Evolutionary conservation across 176 grass and related monocot genomes (phyloP), one percentile per base, ranked within the genome.

Genomic region (Ensete glaucum): DNA sequence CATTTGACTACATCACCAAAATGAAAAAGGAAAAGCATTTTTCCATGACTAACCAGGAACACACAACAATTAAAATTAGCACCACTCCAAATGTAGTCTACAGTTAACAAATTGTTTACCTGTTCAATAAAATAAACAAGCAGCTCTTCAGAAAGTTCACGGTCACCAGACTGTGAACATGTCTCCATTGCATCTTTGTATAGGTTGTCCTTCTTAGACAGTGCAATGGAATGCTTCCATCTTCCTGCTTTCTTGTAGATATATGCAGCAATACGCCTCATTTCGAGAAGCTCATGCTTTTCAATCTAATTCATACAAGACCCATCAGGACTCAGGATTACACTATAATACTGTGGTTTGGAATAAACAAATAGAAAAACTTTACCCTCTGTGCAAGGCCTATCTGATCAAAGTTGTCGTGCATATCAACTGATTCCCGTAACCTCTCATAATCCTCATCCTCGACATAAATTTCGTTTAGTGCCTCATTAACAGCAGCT

Each of bases 121-220:
- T 99, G 84, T 69, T 99, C 88, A 17, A 99, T 99, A 72, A 99
- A 99, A 86, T 99, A 99, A 72, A 95, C 86, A 81, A 99, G 88
- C 78, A 94, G 87, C 50, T 99, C 96, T 67, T 99, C 96, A 12
- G 90, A 89, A 26, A 94, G 85, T 53, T 99, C 96, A 16, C 88
- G 84, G 66, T 89, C 91, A 82, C 91, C 91, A 76, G 91, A 99
- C 21, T 95, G 96, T 0, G 96, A 99, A 82, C 96, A 99, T 82
- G 96, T 95, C 81, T 99, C 95, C 95, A 99, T 99, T 80, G 85
- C 89, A 84, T 99, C 95, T 82, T 89, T 99, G 81, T 99, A 99
- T 84, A 99, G 84, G 81, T 89, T 94, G 54, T 94, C 95, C 79
- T 94, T 99, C 83, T 99, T 99, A 0, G 95, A 99, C 51, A 94